A percentile compares a stretch with the other conserved stretches of the same genome.
Conservation (phyloP, 805 yeast species). For the Kuraishia piskuri region DNA sequence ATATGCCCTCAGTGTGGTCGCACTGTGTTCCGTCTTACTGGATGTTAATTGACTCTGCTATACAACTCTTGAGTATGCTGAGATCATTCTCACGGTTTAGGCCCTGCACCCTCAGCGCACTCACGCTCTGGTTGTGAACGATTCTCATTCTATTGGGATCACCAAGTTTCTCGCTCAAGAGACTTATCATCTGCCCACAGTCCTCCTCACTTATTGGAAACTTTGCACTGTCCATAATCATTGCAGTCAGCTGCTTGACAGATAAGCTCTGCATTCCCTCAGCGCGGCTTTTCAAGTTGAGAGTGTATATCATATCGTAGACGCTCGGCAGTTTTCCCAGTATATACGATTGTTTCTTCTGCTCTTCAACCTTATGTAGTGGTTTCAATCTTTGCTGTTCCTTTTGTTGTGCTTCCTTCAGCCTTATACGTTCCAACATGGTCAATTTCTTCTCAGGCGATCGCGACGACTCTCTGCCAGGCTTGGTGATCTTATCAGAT, state of each 20-base stretch:
- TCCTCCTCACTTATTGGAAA: not conserved
- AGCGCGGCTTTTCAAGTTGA: not conserved
- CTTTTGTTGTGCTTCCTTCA: conserved; percentile 1
- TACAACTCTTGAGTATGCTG: not conserved
- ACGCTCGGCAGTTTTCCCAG: not conserved
- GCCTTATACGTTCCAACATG: conserved; percentile 3
- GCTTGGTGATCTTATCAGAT: not conserved
- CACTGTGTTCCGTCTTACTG: not conserved
- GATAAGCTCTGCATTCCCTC: not conserved
- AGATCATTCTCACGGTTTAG: not conserved
- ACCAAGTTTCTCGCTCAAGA: not conserved
- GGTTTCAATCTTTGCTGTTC: not conserved
- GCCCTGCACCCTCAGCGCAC: not conserved
- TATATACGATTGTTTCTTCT: not conserved
- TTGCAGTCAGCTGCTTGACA: not conserved
- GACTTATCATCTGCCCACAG: not conserved
- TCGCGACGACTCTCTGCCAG: not conserved
- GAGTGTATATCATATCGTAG: conserved; percentile 3
- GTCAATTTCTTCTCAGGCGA: not conserved
- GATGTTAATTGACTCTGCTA: not conserved
- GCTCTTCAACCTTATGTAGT: not conserved
- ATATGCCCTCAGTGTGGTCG: no score
- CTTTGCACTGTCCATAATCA: not conserved
- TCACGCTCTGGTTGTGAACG: not conserved
- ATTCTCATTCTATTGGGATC: not conserved